A percentile compares a stretch with the other conserved stretches of the same genome.
These are phyloP conservation scores for Epichloe scottii DNA, from an alignment of 2,329 filamentous ascomycete genomes.

Conservation along the genomic window DNA sequence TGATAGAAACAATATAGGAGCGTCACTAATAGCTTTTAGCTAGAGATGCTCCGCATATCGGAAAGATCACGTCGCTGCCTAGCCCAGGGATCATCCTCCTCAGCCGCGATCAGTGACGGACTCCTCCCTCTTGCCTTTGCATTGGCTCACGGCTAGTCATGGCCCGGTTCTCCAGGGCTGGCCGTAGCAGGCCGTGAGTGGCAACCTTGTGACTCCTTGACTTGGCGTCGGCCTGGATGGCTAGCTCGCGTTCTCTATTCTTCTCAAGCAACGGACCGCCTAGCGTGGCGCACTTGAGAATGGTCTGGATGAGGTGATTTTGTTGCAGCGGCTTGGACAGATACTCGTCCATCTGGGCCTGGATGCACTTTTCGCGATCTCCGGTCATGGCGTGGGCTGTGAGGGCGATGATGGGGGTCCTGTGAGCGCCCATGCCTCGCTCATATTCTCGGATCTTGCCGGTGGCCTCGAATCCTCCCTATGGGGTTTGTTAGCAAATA, in stretches of 20 bases:
- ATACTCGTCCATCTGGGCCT: constrained; percentile 99
- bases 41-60: constrained; percentile 26
- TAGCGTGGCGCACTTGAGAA: constrained; percentile 89
- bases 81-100: constrained; percentile 32
- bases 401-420: constrained; percentile 90
- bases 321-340: constrained; percentile 93
- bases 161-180: constrained; percentile 43
- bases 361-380: constrained; percentile 93
- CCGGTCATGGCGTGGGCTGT: constrained; percentile 98
- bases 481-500: constrained; percentile 22
- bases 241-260: constrained; percentile 49
- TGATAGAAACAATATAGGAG: constrained; percentile 4
- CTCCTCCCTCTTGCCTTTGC: constrained; percentile 41
- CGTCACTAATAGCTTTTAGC: constrained; percentile 11
- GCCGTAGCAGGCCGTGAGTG: constrained; percentile 24
- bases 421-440: constrained; percentile 61
- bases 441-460: constrained; percentile 95
- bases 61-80: constrained; percentile 35
- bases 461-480: constrained; percentile 94
- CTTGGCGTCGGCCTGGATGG: constrained; percentile 36
- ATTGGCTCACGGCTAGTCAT: constrained; percentile 56
- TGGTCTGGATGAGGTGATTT: constrained; percentile 94
- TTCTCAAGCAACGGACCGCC: constrained; percentile 73
- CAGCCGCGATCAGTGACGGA: constrained; percentile 41
- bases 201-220: constrained; percentile 28